Evolutionary conservation across 2,329 filamentous ascomycete genomes (phyloP).

Genomic region (Botrytis aclada): DNA sequence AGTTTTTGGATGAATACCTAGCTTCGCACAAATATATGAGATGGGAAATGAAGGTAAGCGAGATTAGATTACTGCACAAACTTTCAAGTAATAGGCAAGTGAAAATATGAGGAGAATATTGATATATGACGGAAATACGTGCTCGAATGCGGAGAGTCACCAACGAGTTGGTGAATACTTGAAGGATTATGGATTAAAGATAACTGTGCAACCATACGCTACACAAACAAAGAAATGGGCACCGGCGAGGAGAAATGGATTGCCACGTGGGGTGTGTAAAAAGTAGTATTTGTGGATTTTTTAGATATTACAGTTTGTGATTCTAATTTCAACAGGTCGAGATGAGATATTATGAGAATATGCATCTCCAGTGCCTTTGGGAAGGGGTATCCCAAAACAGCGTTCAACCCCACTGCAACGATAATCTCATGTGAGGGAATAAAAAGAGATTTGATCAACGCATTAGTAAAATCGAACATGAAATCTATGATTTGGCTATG

Average conservation of each 20-base stretch:
- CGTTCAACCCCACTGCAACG: background rate
- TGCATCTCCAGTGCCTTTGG: background rate
- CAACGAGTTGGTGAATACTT: background rate
- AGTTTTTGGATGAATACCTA: background rate
- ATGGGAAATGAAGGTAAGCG: background rate
- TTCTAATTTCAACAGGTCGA: background rate
- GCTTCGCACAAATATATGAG: background rate
- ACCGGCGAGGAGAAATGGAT: background rate
- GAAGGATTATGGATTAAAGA: background rate
- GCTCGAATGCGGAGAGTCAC: background rate
- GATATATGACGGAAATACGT: background rate
- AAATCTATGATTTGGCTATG: background rate
- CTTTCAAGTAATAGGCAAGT: background rate
- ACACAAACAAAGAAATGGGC: background rate
- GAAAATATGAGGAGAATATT: background rate
- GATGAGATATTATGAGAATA: background rate
- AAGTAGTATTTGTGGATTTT: too few relatives aligned
- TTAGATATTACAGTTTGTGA: background rate
- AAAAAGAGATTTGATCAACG: slow-evolving; percentile 2
- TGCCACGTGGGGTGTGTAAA: background rate
- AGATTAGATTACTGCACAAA: background rate
- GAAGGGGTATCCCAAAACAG: background rate
- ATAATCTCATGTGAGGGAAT: background rate
- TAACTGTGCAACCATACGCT: slow-evolving; percentile 9
- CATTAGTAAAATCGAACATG: slow-evolving; percentile 3